Base-by-base conservation (phyloP, 192 early-diverging fungal species). In the Entomortierella chlamydospora region DNA sequence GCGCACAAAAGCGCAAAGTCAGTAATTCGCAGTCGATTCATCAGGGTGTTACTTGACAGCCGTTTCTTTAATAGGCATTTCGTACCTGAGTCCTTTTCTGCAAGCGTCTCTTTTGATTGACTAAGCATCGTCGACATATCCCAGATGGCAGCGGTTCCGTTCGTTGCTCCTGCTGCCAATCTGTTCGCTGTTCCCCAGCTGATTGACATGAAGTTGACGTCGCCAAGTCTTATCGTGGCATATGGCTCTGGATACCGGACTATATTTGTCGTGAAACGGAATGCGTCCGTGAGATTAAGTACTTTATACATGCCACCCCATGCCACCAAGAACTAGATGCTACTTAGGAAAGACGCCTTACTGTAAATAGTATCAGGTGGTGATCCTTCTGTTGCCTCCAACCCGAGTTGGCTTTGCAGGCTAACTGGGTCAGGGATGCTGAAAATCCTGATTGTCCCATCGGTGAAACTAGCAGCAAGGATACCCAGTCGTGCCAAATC, bases 151-250 rank as follows among this genome's bases (percentile, higher is more conserved):
- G 69, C 31, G 0, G 74, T 70, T 33, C 74, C 74, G 23, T 78
- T 78, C 2, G 74, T 70, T 11, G 49, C 31, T 17, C 66, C 61
- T 13, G 74, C 74, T 1, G 66, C 74, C 17, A 78, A 52, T 45
- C 66, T 34, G 26, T 78, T 37, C 0, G 56, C 34, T 25, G 76
- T 69, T 7, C 76, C 76, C 76, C 74, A 78, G 49, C 41, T 78
- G 61, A 78, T 52, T 15, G 53, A 69, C 74, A 78, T 78, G 30
- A 68, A 78, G 56, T 61, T 64, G n/a, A 69, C 58, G 20, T 78
- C 74, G 12, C 74, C 74, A 9, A 78, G 37, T 8, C 74, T 61
- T 30, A 78, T 25, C 6, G 74, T 78, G 26, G 52, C 74, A 59
- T 52, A 70, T 17, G 74, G 67, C 17, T 78, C 67, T 4, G 33